phyloP scores from a whole-genome alignment of 768 basidiomycete genomes.

The Lentinula sp. region DNA sequence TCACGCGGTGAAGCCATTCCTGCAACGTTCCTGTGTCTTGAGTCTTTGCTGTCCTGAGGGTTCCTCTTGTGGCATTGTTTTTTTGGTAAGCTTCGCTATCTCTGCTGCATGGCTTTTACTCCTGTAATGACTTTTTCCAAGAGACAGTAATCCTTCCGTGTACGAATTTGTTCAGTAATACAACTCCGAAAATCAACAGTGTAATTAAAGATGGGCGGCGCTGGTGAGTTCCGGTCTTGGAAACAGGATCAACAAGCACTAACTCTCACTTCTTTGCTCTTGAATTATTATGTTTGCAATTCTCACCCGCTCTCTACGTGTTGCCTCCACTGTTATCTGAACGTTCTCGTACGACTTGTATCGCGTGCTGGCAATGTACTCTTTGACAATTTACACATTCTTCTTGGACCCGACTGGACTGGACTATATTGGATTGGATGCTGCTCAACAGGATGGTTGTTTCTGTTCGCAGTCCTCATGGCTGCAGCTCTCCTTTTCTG shows the following conservation, averaged over 20 bases:
- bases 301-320: neutral
- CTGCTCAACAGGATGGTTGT: slow-evolving; percentile 74
- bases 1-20: neutral
- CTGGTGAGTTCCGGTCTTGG: slow-evolving; percentile 25
- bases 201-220: slow-evolving; percentile 30
- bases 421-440: neutral
- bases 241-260: neutral
- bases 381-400: neutral
- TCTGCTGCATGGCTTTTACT: too few species aligned
- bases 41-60: neutral
- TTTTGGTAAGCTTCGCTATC: neutral
- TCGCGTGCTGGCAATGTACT: neutral
- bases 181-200: neutral
- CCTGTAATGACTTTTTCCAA: neutral
- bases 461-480: slow-evolving; percentile 93
- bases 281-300: neutral
- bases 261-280: neutral
- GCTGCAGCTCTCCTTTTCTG: slow-evolving; percentile 94
- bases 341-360: neutral
- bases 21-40: neutral
- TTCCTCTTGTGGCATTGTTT: neutral
- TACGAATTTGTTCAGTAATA: neutral
- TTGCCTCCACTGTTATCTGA: neutral
- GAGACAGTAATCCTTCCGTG: neutral
- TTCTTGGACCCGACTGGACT: neutral